Conservation (phyloP, 306 rosid genomes). For the Prunus kanzakura region DNA sequence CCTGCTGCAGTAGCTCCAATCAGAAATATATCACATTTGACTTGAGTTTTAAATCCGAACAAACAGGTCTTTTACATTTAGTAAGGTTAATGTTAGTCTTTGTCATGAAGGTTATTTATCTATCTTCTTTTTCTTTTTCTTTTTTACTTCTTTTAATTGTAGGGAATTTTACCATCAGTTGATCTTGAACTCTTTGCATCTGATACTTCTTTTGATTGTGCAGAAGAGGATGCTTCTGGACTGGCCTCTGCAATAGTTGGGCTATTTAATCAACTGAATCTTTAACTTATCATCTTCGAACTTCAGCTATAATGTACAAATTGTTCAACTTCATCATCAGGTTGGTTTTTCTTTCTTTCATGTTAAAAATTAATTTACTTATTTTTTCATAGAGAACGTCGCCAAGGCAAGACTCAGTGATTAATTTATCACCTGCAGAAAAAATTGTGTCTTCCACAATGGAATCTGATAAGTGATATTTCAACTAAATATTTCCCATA, state of each 20-base stretch:
- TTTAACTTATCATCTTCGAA: background rate
- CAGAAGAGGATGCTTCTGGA: constrained; percentile 4
- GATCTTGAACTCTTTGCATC: background rate
- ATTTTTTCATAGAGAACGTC: background rate
- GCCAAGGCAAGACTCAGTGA: background rate
- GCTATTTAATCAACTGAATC: background rate
- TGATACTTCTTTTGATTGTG: background rate
- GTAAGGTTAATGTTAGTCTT: too few relatives aligned
- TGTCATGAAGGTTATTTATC: too few relatives aligned
- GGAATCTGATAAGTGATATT: too few relatives aligned
- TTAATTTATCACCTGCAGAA: too few relatives aligned
- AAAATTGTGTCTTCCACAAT: too few relatives aligned
- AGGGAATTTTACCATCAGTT: background rate
- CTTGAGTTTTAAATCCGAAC: background rate
- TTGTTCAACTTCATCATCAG: background rate
- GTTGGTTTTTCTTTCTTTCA: background rate
- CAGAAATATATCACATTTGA: background rate
- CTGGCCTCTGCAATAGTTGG: constrained; percentile 2
- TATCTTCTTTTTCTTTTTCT: too few relatives aligned
- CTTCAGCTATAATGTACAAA: background rate
- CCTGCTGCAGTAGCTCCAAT: background rate
- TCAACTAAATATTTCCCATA: background rate
- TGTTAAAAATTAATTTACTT: background rate
- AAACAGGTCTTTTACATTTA: too few relatives aligned
- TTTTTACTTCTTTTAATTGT: too few relatives aligned